phyloP scores from a whole-genome alignment of 305 asterid species.

The Fraxinus baroniana region DNA sequence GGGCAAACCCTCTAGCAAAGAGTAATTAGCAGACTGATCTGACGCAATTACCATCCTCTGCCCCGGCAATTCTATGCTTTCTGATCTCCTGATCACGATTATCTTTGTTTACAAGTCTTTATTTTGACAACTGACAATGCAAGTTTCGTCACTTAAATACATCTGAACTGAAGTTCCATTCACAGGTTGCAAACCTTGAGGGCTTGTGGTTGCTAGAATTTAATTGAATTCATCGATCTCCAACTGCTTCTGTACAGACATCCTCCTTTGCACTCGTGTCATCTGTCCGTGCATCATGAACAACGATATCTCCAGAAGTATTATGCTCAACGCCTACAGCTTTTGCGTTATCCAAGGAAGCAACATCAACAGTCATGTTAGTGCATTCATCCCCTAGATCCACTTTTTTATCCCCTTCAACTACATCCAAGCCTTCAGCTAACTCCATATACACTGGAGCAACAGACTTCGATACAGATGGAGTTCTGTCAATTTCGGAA shows the following conservation, averaged over 20 bases:
- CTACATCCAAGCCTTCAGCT: slow-evolving; percentile 13
- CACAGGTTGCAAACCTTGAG: not conserved
- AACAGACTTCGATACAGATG: not conserved
- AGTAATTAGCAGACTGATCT: not conserved
- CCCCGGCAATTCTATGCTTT: slow-evolving; percentile 3
- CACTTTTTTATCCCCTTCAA: slow-evolving; percentile 6
- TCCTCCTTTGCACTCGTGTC: not conserved
- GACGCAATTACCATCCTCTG: not conserved
- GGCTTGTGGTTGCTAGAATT: not conserved
- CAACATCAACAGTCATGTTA: not conserved
- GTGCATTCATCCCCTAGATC: not conserved
- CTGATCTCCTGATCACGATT: not conserved
- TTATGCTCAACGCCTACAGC: not conserved
- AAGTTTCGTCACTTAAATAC: not conserved
- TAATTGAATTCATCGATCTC: slow-evolving; percentile 5
- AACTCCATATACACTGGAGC: slow-evolving; percentile 5
- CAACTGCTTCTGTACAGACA: not conserved
- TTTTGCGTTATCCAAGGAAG: not conserved
- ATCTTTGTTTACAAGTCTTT: slow-evolving; percentile 1
- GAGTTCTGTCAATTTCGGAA: not conserved
- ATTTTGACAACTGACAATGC: not conserved
- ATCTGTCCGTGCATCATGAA: not conserved
- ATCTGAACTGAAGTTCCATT: not conserved
- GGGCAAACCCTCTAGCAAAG: not conserved
- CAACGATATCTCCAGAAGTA: not conserved